Evolutionary conservation across 306 rosid genomes (phyloP), one percentile per base, ranked within the genome.

Genomic region (Rubus parviflorus): DNA sequence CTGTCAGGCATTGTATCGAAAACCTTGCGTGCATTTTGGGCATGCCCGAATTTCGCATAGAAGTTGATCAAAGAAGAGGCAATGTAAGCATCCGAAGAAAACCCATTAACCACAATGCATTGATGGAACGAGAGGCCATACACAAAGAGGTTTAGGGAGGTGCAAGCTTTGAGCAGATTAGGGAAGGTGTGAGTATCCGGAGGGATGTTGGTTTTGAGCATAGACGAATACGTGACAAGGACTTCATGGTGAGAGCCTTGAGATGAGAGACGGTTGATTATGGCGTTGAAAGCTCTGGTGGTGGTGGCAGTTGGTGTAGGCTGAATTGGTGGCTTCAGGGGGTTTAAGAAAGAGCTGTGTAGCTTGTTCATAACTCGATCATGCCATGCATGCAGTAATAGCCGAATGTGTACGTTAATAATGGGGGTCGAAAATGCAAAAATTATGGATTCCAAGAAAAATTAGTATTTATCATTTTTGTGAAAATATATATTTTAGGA

Each of bases 181-280:
- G 97, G 96, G 80, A 85, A 90, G 37, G 97, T 87, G 82, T 83
- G 89, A 23, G 96, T 75, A 60, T 92, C 96, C 0, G 92, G 80
- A 63, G 87, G 83, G 73, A 81, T 80, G 15, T 86, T 82, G 85
- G 78, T 6, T 37, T 42, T 72, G 74, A 90, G 90, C 97, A 92
- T 88, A 8, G 84, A 87, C 25, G 83, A 68, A 64, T 85, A 92
- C 4, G 81, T 80, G 78, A 22, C 19, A 60, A 92, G 85, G 78
- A 84, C 93, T 76, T 90, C 83, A 37, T 49, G 82, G 82, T 88
- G 87, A 57, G 87, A 76, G 51, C 87, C 87, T 78, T 86, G 89
- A 37, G 87, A 81, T 52, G 97, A 90, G 78, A 84, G 88, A 40
- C 49, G 80, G 74, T 90, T 88, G 88, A 92, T 90, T 6, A 78